Percentiles rank a stretch among this genome's conserved stretches.
phyloP scores from a whole-genome alignment of 1,284 basidiomycete species.

The Serendipita sp. region DNA sequence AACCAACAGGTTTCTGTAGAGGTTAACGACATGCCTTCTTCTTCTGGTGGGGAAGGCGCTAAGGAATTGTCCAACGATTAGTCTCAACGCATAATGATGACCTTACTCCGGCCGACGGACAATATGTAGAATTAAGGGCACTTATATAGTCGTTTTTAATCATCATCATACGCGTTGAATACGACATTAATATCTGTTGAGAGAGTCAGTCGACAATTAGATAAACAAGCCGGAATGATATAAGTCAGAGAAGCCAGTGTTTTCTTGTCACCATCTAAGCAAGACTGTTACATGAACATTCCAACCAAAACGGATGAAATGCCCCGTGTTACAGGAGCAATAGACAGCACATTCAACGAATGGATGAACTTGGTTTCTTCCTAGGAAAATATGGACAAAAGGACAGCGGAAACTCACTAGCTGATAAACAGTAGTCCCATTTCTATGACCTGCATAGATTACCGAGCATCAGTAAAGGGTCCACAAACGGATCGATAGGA shows the following conservation, averaged over 20 bases:
- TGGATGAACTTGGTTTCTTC: slow-evolving; percentile 72
- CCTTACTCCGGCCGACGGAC: no score
- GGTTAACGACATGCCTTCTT: background rate
- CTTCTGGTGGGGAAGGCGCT: background rate
- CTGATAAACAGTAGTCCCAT: slow-evolving; percentile 11
- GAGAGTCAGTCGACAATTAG: background rate
- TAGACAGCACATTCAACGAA: slow-evolving; percentile 49
- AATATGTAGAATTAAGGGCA: no score
- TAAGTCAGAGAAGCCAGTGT: slow-evolving; percentile 53
- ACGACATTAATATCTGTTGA: no score
- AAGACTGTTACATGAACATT: slow-evolving; percentile 24
- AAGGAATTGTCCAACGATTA: background rate
- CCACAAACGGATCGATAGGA: slow-evolving; percentile 10
- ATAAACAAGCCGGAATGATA: background rate
- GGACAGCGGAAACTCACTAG: background rate
- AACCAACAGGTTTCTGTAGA: background rate
- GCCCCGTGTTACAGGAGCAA: slow-evolving; percentile 21
- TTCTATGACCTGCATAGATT: slow-evolving; percentile 16
- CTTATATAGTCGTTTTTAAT: no score
- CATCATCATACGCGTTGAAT: no score
- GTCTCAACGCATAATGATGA: no score
- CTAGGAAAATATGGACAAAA: slow-evolving; percentile 13
- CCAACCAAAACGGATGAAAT: slow-evolving; percentile 23
- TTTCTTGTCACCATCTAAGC: slow-evolving; percentile 40
- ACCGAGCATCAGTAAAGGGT: slow-evolving; percentile 8